A percentile compares a stretch with the other conserved stretches of the same genome.
Conservation (phyloP, 2,329 filamentous ascomycete genomes). For the Diplodia sapinea region DNA sequence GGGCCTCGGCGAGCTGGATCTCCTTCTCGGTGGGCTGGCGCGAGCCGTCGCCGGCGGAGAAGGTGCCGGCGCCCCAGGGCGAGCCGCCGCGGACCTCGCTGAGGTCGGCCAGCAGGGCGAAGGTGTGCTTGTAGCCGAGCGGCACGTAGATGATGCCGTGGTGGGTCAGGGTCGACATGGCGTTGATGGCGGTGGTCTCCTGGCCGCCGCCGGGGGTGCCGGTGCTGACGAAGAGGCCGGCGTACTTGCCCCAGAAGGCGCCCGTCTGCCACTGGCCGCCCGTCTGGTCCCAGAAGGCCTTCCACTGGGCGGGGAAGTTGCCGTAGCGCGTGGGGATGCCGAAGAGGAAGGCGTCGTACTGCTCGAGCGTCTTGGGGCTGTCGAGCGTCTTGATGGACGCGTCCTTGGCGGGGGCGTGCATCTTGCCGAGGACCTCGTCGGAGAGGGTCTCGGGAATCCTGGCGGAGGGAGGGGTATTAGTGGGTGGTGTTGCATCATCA, state of each 20-base stretch:
- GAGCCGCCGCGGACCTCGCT: constrained; percentile 82
- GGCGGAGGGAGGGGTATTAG: constrained; percentile 7
- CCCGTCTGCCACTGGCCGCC: constrained; percentile 83
- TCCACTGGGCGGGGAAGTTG: constrained; percentile 97
- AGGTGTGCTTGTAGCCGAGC: constrained; percentile 84
- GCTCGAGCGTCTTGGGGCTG: constrained; percentile 65
- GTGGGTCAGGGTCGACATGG: constrained; percentile 86
- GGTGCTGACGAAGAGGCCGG: constrained; percentile 90
- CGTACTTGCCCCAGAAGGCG: constrained; percentile 84
- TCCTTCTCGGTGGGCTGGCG: constrained; percentile 79
- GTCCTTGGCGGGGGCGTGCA: constrained; percentile 84
- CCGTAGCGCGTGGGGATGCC: constrained; percentile 96
- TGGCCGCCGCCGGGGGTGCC: constrained; percentile 86
- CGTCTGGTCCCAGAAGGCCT: constrained; percentile 88
- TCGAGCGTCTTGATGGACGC: constrained; percentile 67
- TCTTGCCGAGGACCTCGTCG: constrained; percentile 82
- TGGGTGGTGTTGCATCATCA: no score
- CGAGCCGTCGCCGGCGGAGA: constrained; percentile 77
- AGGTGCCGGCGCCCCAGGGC: constrained; percentile 94
- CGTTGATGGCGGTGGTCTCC: constrained; percentile 80
- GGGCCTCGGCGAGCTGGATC: constrained; percentile 76
- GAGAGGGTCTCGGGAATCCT: constrained; percentile 85
- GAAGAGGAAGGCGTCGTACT: constrained; percentile 88
- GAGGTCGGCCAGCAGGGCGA: constrained; percentile 72
- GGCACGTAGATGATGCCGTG: constrained; percentile 98